phyloP scores from a whole-genome alignment of 345 rosid species.

The Cardamine occulta region DNA sequence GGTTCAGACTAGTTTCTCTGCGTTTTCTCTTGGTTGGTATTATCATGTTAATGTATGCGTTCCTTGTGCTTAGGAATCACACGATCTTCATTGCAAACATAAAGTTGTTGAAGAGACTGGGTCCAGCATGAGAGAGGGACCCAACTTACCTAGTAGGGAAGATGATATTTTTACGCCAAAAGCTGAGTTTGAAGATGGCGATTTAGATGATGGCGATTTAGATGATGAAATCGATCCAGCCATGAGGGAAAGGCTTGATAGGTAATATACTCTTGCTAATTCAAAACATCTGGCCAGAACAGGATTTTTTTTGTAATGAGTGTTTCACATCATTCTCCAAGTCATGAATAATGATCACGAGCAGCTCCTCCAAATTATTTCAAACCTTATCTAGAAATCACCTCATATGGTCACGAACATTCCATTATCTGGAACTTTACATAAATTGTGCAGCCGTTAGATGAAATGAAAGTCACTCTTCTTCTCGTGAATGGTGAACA shows the following conservation, averaged over 20 bases:
- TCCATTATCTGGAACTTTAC: neutral
- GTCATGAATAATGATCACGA: slow-evolving; percentile 4
- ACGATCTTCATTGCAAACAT: slow-evolving; percentile 45
- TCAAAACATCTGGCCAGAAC: neutral
- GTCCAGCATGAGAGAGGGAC: slow-evolving; percentile 48
- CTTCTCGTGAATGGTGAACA: slow-evolving; percentile 19
- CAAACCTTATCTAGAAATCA: slow-evolving; percentile 2
- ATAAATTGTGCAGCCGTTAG: neutral
- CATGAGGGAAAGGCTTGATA: slow-evolving; percentile 75
- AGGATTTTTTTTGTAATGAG: neutral
- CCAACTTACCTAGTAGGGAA: slow-evolving; percentile 47
- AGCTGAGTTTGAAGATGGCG: slow-evolving; percentile 63
- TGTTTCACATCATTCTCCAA: slow-evolving; percentile 1
- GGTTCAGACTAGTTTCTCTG: slow-evolving; percentile 46
- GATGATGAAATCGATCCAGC: slow-evolving; percentile 93
- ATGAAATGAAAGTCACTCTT: slow-evolving; percentile 19
- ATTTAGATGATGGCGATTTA: slow-evolving; percentile 66
- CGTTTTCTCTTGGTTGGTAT: slow-evolving; percentile 15
- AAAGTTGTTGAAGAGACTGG: slow-evolving; percentile 42
- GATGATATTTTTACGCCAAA: slow-evolving; percentile 51
- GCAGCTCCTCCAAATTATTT: neutral
- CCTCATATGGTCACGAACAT: slow-evolving; percentile 9
- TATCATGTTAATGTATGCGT: slow-evolving; percentile 29
- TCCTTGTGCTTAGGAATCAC: slow-evolving; percentile 51
- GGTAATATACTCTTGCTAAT: slow-evolving; percentile 48